Base-by-base conservation (phyloP, 768 basidiomycete genomes). In the Lactarius pseudohatsudake region DNA sequence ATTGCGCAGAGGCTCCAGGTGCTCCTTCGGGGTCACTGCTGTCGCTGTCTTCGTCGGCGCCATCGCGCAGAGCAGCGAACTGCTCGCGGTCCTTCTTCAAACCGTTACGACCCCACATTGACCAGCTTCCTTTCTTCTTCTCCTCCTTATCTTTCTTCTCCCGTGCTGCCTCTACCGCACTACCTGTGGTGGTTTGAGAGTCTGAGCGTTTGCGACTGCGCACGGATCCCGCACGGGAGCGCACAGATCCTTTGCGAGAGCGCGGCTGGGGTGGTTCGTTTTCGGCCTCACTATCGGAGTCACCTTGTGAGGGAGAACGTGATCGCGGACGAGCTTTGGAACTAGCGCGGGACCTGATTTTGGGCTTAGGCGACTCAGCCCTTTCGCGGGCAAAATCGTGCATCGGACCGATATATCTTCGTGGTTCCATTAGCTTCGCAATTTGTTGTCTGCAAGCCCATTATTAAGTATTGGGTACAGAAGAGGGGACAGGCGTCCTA, bases 201-300 rank as follows among this genome's bases (percentile, higher is more conserved):
- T 86, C 85, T 1, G 86, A 78, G 5, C 90, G 84, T 72, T 85
- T 87, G 50, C 89, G 81, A 2, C 87, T 73, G 68, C 77, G 80
- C 26, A 78, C 78, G 13, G 77, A 73, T 26, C 79, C 79, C 2
- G 85, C 82, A 50, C 79, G 82, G 22, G 78, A 76, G 55, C 80
- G 78, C 18, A 72, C 68, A 18, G 72, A 65, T 16, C 73, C 67
- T 64, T 72, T 71, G n/a, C 67, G 69, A 16, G 71, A 72, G 13
- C 74, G 70, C 34, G 68, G 57, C 15, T 61, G 50, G 2, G 56
- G 28, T 10, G 57, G 64, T 22, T 60, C 61, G 26, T 59, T 40
- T 22, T 66, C 65, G 11, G 55, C 53, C 30, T 67, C 68, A 20
- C 58, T 61, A 20, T 64, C 63, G 18, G 63, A 15, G 10, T 43